Evolutionary conservation across 2,329 filamentous ascomycete species (phyloP).

Genomic region (Curvularia lunata): DNA sequence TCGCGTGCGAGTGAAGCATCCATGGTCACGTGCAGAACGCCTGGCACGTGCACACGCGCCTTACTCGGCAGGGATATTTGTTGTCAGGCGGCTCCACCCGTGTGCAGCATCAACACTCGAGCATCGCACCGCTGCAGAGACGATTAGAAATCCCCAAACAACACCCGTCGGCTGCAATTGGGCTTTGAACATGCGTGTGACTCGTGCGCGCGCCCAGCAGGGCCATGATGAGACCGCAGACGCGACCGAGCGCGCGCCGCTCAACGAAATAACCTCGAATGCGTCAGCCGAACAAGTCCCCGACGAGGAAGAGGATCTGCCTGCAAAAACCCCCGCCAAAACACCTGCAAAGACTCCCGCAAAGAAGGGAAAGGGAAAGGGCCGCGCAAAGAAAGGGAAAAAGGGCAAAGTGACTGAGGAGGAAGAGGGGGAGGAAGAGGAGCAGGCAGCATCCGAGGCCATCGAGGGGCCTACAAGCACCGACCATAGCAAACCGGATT

Average conservation of each 20-base stretch:
- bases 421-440: slow-evolving; percentile 29
- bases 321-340: slow-evolving; percentile 40
- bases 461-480: slow-evolving; percentile 30
- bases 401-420: slow-evolving; percentile 27
- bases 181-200: slow-evolving; percentile 49
- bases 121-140: slow-evolving; percentile 21
- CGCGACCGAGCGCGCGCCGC: slow-evolving; percentile 45
- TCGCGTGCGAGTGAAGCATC: slow-evolving; percentile 14
- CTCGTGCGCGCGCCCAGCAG: slow-evolving; percentile 53
- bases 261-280: slow-evolving; percentile 52
- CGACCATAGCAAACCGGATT: slow-evolving; percentile 28
- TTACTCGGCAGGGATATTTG: slow-evolving; percentile 26
- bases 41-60: slow-evolving; percentile 16
- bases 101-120: slow-evolving; percentile 24
- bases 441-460: slow-evolving; percentile 26
- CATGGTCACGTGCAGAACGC: slow-evolving; percentile 24
- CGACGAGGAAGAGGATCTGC: slow-evolving; percentile 18
- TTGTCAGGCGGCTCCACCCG: slow-evolving; percentile 24
- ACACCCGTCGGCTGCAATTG: slow-evolving; percentile 4
- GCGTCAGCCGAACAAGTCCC: slow-evolving; percentile 25
- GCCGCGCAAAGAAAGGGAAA: slow-evolving; percentile 38
- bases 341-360: slow-evolving; percentile 41
- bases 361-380: slow-evolving; percentile 40
- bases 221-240: slow-evolving; percentile 48
- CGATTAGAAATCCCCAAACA: slow-evolving; percentile 9